Evolutionary conservation across 495 filamentous ascomycete species (phyloP).

Genomic region (Lepraria neglecta): DNA sequence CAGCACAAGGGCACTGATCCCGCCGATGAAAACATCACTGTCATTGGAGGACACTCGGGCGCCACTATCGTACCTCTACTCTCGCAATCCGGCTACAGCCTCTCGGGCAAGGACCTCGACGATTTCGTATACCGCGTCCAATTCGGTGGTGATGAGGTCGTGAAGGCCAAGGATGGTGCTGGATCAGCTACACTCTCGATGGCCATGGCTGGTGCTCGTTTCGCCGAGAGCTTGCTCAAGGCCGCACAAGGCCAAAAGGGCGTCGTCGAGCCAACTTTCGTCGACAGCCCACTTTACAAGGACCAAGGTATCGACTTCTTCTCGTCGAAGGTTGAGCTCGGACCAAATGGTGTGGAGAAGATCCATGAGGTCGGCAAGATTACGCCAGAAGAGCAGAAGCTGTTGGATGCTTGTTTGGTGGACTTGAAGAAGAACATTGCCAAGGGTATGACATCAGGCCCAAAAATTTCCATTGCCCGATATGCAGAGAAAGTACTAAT

Average conservation of each 20-base stretch:
- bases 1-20: slow-evolving; percentile 88
- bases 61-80: slow-evolving; percentile 97
- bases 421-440: slow-evolving; percentile 89
- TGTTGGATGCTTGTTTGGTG: slow-evolving; percentile 71
- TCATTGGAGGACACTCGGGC: slow-evolving; percentile 94
- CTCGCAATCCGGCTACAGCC: slow-evolving; percentile 84
- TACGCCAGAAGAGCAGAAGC: slow-evolving; percentile 76
- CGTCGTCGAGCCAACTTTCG: slow-evolving; percentile 92
- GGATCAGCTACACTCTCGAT: slow-evolving; percentile 98
- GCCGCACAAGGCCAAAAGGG: slow-evolving; percentile 91
- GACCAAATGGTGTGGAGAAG: slow-evolving; percentile 92
- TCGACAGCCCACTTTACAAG: slow-evolving; percentile 96
- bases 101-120: slow-evolving; percentile 65
- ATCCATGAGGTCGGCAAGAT: slow-evolving; percentile 78
- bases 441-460: slow-evolving; percentile 46
- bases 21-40: slow-evolving; percentile 83
- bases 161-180: slow-evolving; percentile 97
- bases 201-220: slow-evolving; percentile 96
- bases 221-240: slow-evolving; percentile 90
- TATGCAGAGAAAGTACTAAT: slow-evolving; percentile 13
- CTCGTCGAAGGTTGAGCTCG: slow-evolving; percentile 86
- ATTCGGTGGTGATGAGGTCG: slow-evolving; percentile 99
- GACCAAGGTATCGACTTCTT: slow-evolving; percentile 95
- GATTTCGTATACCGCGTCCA: slow-evolving; percentile 90
- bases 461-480: background rate